Evolutionary conservation across 768 basidiomycete genomes (phyloP), one percentile per base, ranked within the genome.

Genomic region (Mrakia frigida): DNA sequence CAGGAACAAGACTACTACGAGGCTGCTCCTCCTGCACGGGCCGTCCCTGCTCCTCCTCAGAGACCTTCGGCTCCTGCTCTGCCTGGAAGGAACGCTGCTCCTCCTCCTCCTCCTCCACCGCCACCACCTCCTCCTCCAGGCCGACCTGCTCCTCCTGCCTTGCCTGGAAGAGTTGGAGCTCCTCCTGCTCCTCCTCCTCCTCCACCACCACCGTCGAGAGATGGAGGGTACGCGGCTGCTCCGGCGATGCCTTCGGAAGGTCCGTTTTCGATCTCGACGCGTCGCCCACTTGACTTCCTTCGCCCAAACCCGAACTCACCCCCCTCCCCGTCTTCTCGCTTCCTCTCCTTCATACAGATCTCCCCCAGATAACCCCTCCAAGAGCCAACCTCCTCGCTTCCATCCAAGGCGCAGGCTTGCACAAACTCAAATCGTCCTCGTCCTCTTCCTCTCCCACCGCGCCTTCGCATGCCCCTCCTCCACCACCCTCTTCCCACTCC

Each of bases 161-260:
- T 72, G 28, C 76, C 76, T 41, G 50, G 70, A 6, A 28, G 73
- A 61, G 71, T 74, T 41, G 46, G 83, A 1, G 80, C 82, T 18
- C 80, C 84, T 23, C 80, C 79, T 9, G 79, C 89, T 1, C 80
- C 79, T 9, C 79, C 89, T 1, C 87, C 89, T 6, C 81, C 89
- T 6, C 79, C 87, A 0, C 84, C 86, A 2, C 80, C 86, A 7
- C 78, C 82, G 7, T 33, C 80, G 33, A 81, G 81, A 23, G 80
- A 80, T 11, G 79, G 80, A 21, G 81, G 74, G 16, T 25, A 74
- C 50, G 80, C 73, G 3, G 74, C 83, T 1, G 80, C 82, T 21
- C 80, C 84, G 16, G 80, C 79, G 5, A 78, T 88, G 0, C 87
- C 89, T 6, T 80, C 89, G 21, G 63, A 65, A 21, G 63, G 63